Evolutionary conservation across 495 filamentous ascomycete genomes (phyloP).

Genomic region (Echria macrotheca): DNA sequence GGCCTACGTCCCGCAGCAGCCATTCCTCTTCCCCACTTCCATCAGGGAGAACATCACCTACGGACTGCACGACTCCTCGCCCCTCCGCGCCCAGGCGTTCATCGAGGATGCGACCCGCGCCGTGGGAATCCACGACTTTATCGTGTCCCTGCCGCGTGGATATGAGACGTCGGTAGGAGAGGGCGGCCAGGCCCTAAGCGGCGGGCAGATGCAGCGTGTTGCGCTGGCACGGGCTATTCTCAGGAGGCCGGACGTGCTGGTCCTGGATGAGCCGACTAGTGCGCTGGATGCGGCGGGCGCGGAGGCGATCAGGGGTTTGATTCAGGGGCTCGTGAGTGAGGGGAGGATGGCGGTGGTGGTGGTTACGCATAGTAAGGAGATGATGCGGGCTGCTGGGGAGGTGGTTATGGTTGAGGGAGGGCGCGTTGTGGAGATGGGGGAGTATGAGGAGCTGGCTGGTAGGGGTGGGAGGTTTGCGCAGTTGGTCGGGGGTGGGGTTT

Average conservation of each 20-base stretch:
- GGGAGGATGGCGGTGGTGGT: slow-evolving; percentile 55
- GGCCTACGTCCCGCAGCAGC: slow-evolving; percentile 70
- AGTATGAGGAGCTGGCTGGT: slow-evolving; percentile 49
- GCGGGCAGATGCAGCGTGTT: slow-evolving; percentile 79
- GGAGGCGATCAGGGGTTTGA: slow-evolving; percentile 56
- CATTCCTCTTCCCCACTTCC: slow-evolving; percentile 69
- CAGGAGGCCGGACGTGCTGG: slow-evolving; percentile 60
- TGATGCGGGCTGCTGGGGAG: slow-evolving; percentile 73
- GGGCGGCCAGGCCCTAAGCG: slow-evolving; percentile 67
- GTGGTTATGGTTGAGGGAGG: slow-evolving; percentile 68
- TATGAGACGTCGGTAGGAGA: slow-evolving; percentile 76
- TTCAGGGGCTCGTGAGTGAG: slow-evolving; percentile 39
- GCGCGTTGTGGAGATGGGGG: slow-evolving; percentile 58
- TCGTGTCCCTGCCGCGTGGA: slow-evolving; percentile 62
- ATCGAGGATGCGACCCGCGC: slow-evolving; percentile 56
- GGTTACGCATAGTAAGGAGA: slow-evolving; percentile 73
- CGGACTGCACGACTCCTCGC: slow-evolving; percentile 50
- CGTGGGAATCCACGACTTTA: slow-evolving; percentile 77
- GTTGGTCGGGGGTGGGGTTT: slow-evolving; percentile 32
- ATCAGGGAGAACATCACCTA: slow-evolving; percentile 78
- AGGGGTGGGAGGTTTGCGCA: slow-evolving; percentile 30
- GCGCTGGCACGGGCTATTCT: slow-evolving; percentile 78
- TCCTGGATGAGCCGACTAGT: slow-evolving; percentile 86
- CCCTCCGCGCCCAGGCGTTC: slow-evolving; percentile 30
- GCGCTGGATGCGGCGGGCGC: slow-evolving; percentile 71